Evolutionary conservation across 1,284 basidiomycete species (phyloP), one percentile per base, ranked within the genome.

Genomic region (Ustilago trichophora): DNA sequence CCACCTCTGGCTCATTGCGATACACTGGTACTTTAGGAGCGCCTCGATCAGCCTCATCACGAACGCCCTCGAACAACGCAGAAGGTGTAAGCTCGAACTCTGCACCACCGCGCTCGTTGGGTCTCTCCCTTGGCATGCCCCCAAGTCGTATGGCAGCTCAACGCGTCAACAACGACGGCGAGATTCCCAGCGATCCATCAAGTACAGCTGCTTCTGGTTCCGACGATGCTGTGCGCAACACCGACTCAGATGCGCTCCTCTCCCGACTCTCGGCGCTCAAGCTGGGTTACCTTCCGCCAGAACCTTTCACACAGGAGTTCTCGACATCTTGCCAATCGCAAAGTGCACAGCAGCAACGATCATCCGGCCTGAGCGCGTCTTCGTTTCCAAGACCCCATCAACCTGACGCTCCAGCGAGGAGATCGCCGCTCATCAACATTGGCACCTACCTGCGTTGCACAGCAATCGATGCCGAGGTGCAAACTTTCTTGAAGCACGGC

Each of bases 401-500:
- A 15, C 26, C 26, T 6, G 40, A 37, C 10, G n/a, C 41, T 13
- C 26, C 82, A 87, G 86, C 81, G 85, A 90, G 55, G 80, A 83
- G 21, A 80, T 87, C 86, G 32, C 94, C 94, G 0, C 83, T 98
- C 69, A 98, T 98, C 85, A 98, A 98, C 80, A 86, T 97, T 38
- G 95, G 95, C 8, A 98, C 95, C 1, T 91, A 90, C 71, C 87
- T 96, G 51, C 87, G 96, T 48, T 89, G 91, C 0, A 85, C 86
- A 41, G 89, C 88, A 2, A 87, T 98, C 38, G 96, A 98, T 77
- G 81, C 83, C 38, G 86, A 97, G 6, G 88, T 96, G 0, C 83
- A 89, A 18, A 81, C 85, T 37, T 97, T 93, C 86, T 73, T 96
- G 11, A 84, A 83, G 13, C 54, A 63, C 57, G 53, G 45, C 35